Conservation (phyloP, 306 rosid species). For the Quillaja saponaria region DNA sequence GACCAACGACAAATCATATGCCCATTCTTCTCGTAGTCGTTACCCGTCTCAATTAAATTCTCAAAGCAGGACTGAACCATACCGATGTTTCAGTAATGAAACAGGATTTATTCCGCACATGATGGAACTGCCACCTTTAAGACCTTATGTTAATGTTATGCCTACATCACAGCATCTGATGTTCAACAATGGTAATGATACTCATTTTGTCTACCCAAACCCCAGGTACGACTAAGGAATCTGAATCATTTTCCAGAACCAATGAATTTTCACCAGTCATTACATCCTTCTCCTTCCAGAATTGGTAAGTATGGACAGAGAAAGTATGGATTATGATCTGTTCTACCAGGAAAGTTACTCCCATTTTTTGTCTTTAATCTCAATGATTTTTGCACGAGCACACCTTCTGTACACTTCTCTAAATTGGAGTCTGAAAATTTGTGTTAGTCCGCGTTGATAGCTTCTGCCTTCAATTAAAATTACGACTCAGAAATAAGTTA, state of each 20-base stretch:
- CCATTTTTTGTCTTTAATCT: too few relatives aligned
- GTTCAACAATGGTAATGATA: slow-evolving; percentile 1
- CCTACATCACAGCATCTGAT: slow-evolving; percentile 26
- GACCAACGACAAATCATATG: slow-evolving; percentile 14
- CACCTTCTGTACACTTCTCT: too few relatives aligned
- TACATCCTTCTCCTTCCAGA: slow-evolving; percentile 25
- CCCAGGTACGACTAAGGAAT: slow-evolving; percentile 28
- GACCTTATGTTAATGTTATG: slow-evolving; percentile 25
- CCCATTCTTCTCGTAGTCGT: slow-evolving; percentile 24
- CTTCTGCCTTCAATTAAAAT: too few relatives aligned
- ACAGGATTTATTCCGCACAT: slow-evolving; percentile 29
- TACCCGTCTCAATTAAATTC: slow-evolving; percentile 32
- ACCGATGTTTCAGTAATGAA: slow-evolving; percentile 19
- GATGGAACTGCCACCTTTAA: slow-evolving; percentile 34
- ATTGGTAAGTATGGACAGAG: slow-evolving; percentile 31
- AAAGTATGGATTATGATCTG: slow-evolving; percentile 17
- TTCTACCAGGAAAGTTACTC: too few relatives aligned
- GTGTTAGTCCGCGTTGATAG: too few relatives aligned
- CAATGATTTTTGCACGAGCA: too few relatives aligned
- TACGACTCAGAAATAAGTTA: too few relatives aligned
- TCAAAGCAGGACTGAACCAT: slow-evolving; percentile 36
- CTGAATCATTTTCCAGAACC: slow-evolving; percentile 25
- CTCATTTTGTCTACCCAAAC: slow-evolving; percentile 28
- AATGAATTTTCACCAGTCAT: slow-evolving; percentile 30
- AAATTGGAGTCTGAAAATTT: too few relatives aligned